These are phyloP conservation scores for Lactuca saligna DNA, from an alignment of 129 eudicot species.

Conservation along the genomic window DNA sequence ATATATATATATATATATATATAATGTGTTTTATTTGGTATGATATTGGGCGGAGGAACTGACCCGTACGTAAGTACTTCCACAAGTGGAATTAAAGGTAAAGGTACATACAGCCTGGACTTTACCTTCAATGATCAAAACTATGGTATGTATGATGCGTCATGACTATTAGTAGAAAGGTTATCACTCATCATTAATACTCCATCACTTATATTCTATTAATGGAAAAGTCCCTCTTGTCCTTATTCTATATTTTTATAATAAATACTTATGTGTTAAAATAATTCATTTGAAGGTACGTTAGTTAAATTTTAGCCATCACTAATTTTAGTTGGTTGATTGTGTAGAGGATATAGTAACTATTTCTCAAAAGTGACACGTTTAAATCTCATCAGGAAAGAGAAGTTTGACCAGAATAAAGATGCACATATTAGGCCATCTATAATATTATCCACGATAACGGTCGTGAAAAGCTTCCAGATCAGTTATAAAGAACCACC, in stretches of 20 bases:
- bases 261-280: not conserved
- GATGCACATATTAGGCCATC: no score
- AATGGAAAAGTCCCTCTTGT: constrained; percentile 25
- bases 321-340: no score
- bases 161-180: constrained; percentile 17
- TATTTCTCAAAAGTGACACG: no score
- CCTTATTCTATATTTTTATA: not conserved
- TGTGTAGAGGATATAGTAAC: no score
- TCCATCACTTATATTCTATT: constrained; percentile 5
- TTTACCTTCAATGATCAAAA: constrained; percentile 11
- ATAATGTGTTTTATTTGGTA: not conserved
- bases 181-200: constrained; percentile 17
- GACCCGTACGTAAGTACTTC: constrained; percentile 23
- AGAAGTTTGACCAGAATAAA: no score
- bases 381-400: no score
- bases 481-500: no score
- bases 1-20: no score
- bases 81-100: constrained; percentile 22
- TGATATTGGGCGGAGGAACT: not conserved
- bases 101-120: constrained; percentile 31
- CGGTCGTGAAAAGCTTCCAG: no score
- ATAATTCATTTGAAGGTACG: not conserved
- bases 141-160: not conserved
- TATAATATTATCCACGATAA: no score
- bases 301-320: no score